Conservation (phyloP, 164 flowering plant genomes). For the Liquidambar formosana region DNA sequence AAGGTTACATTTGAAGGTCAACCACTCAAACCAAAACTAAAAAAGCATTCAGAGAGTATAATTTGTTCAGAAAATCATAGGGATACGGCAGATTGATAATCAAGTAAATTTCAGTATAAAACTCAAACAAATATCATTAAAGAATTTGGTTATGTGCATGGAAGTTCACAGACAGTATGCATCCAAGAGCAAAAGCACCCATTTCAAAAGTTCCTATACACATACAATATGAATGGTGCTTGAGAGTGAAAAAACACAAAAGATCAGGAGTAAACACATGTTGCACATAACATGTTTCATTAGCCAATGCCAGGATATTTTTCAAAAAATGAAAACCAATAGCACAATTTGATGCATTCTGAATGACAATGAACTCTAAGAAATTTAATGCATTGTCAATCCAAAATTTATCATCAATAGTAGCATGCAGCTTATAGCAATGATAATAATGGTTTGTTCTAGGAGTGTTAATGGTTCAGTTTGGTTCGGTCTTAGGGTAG, state of each 20-base stretch:
- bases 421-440: background rate
- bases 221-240: background rate
- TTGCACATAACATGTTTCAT: background rate
- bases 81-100: background rate
- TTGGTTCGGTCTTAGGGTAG: no score
- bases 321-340: background rate
- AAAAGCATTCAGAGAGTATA: background rate
- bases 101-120: background rate
- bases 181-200: background rate
- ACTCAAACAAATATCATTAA: background rate
- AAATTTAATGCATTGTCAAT: background rate
- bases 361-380: background rate
- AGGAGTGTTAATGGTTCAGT: no score
- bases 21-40: background rate
- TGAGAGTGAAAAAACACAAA: background rate
- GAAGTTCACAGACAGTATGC: background rate
- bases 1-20: conserved; percentile 1
- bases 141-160: background rate
- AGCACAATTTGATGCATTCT: background rate
- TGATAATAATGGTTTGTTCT: background rate
- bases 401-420: background rate
- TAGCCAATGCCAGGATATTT: background rate
- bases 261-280: background rate
- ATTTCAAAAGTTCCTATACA: background rate
- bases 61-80: background rate